These are phyloP conservation scores for Axilococcus clingmanii DNA, from an alignment of 139 green algal genomes.

Conservation along the genomic window DNA sequence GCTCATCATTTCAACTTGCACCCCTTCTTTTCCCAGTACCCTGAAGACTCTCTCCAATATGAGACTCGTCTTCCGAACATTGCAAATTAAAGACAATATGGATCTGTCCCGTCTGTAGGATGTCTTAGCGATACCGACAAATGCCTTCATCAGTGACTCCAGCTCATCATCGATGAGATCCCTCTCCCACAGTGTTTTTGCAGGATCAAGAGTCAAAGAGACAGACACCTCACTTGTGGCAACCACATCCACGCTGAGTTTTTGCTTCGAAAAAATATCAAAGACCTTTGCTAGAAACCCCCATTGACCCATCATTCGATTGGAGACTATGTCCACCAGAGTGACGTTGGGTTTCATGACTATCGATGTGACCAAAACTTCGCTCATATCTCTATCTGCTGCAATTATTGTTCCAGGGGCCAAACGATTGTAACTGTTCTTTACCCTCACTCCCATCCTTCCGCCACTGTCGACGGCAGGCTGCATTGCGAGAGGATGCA, in stretches of 20 bases:
- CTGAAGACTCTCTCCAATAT: slow-evolving; percentile 69
- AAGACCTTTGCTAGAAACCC: slow-evolving; percentile 80
- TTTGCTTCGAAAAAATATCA: slow-evolving; percentile 65
- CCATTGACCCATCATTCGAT: slow-evolving; percentile 82
- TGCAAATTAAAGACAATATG: slow-evolving; percentile 95
- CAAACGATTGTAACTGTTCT: slow-evolving; percentile 93
- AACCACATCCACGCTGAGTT: slow-evolving; percentile 93
- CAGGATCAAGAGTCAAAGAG: slow-evolving; percentile 87
- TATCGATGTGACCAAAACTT: slow-evolving; percentile 84
- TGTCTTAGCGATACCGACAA: slow-evolving; percentile 52
- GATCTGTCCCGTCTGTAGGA: slow-evolving; percentile 49
- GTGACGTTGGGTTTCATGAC: slow-evolving; percentile 90
- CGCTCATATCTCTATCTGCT: slow-evolving; percentile 54
- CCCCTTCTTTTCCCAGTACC: slow-evolving; percentile 39
- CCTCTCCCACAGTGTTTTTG: slow-evolving; percentile 44
- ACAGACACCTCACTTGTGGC: slow-evolving; percentile 93
- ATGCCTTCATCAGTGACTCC: slow-evolving; percentile 48
- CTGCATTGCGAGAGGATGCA: slow-evolving; percentile 95
- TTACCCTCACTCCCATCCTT: slow-evolving; percentile 83
- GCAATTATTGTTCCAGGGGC: slow-evolving; percentile 83
- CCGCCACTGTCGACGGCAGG: slow-evolving; percentile 54
- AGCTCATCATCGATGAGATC: slow-evolving; percentile 73
- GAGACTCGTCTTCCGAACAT: slow-evolving; percentile 67
- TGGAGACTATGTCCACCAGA: slow-evolving; percentile 71
- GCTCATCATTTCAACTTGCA: slow-evolving; percentile 86